Base-by-base conservation (phyloP, 495 filamentous ascomycete genomes). In the Cercophora scortea region DNA sequence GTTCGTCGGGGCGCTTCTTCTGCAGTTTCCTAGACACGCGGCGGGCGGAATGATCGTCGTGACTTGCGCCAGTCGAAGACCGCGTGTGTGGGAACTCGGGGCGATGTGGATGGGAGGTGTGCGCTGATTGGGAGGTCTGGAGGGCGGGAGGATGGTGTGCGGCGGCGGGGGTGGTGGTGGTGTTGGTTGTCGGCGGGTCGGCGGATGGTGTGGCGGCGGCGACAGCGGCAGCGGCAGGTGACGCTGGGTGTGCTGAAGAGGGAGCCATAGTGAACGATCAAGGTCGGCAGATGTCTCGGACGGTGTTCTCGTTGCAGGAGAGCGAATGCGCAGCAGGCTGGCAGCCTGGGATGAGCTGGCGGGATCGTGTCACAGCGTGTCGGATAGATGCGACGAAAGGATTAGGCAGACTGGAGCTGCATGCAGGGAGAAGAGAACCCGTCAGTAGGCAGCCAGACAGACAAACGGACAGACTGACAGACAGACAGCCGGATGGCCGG, bases 1-100 rank as follows among this genome's bases (percentile, higher is more conserved):
- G 79, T 50, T 72, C 65, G 38, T 82, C 77, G 42, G 51, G 60
- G 50, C 74, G 75, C 54, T 67, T 79, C 67, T 82, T 84, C n/a
- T 77, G 78, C 49, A 85, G 67, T 65, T 79, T 84, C 42, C 79
- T 66, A 32, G 65, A 68, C 7, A 70, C 57, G 46, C 65, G 70
- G 45, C 68, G 64, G 19, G 43, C 58, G 8, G 58, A 44, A 10
- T 61, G 57, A n/a, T 66, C 63, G 25, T 52, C 49, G 42, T 34
- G 17, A 13, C 45, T 59, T 6, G 53, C 51, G 47, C 35, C 47
- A 11, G 45, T 42, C 40, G 55, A 51, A 12, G 54, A 38, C 15
- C 53, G 52, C 15, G 51, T 18, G 32, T 61, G 48, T 3, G 50
- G 47, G 36, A 55, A 47, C 40, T 52, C 49, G 51, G 49, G 51